A percentile compares a stretch with the other conserved stretches of the same genome.
phyloP scores from a whole-genome alignment of 257 asterid species.

The Primulina eburnea region DNA sequence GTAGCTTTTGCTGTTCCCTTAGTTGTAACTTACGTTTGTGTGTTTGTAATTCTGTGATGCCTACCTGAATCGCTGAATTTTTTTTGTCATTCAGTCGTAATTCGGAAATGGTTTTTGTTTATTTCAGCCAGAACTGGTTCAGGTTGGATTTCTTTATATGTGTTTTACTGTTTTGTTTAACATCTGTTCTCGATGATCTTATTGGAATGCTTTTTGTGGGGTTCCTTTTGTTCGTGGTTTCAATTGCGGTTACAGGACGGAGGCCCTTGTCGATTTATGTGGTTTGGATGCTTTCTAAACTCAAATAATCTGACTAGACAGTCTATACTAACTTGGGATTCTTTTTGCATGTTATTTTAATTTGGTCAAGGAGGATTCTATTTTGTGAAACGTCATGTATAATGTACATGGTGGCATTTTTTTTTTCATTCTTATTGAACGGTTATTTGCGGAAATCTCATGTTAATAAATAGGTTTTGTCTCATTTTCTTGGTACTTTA shows the following conservation, averaged over 20 bases:
- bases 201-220: conserved; percentile 22
- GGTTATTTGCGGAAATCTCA: neutral
- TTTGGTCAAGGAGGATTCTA: neutral
- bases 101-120: conserved; percentile 11
- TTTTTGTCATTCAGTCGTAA: neutral
- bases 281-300: neutral
- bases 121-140: conserved; percentile 21
- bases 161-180: conserved; percentile 18
- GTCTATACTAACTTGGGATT: neutral
- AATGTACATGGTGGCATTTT: neutral
- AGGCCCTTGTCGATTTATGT: conserved; percentile 7
- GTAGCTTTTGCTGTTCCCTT: conserved; percentile 8
- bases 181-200: conserved; percentile 24
- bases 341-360: conserved; percentile 16
- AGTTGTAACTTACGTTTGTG: too few species aligned
- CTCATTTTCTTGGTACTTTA: conserved; percentile 5
- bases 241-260: conserved; percentile 19
- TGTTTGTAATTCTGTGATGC: conserved; percentile 10
- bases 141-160: conserved; percentile 25
- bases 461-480: neutral
- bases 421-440: neutral
- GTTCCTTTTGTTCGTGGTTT: conserved; percentile 22
- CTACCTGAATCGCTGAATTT: conserved; percentile 4
- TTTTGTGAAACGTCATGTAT: neutral
- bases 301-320: neutral